Evolutionary conservation across 352 stramenopile genomes (phyloP), one percentile per base, ranked within the genome.

Genomic region (Albugo laibachii): DNA sequence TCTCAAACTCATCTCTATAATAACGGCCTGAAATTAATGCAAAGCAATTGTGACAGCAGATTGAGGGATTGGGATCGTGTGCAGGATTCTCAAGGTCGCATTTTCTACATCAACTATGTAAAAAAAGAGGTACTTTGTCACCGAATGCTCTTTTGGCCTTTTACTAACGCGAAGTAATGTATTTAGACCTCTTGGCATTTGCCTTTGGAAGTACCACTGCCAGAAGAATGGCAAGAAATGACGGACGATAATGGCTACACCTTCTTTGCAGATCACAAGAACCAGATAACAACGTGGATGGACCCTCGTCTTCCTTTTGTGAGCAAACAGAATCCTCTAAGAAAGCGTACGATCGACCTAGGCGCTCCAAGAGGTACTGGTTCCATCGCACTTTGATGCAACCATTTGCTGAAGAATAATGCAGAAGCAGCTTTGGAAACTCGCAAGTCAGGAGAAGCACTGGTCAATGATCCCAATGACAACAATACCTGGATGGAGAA

Each of bases 101-200:
- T 83, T 37, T 91, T 91, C 57, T 91, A 87, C 57, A 75, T 91
- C 21, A 91, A 91, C 54, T 73, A 91, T 56, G 53, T 46, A 21
- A 87, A 74, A 31, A 66, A 72, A 14, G 74, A 91, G 75, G 75
- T 88, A 36, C 55, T 58, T 52, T 38, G n/a, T 27, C 13, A 35
- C 8, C 8, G 3, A 24, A 10, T 43, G 38, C 16, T 43, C 8
- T 43, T 43, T 10, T 24, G 38, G 3, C 3, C 3, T 43, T 43
- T 3, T 43, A 19, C 16, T 43, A 3, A 31, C 24, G 8, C 3
- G 8, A 31, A 10, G 3, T 8, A 3, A 10, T 31, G 3, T 8
- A 31, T 42, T 5, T 49, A 88, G 74, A 91, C 77, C 34, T 85
- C 77, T 41, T 91, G 77, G 77, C 55, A 66, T 16, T 48, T 86